Conservation (phyloP, 305 asterid species). For the Lippia alba region DNA sequence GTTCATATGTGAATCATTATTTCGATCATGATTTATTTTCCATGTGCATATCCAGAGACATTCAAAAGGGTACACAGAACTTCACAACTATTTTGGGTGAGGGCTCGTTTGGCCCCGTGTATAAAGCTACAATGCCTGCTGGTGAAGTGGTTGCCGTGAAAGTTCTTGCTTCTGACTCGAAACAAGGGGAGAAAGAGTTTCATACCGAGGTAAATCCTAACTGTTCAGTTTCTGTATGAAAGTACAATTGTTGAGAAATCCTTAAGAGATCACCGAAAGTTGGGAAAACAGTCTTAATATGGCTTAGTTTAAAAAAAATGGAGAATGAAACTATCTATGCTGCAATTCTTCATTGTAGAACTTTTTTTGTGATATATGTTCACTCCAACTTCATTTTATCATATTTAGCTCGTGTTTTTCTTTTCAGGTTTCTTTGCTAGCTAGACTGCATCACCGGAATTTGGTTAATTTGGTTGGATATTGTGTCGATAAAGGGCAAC, state of each 20-base stretch:
- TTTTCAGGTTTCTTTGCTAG: slow-evolving; percentile 93
- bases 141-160: slow-evolving; percentile 96
- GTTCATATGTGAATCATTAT: slow-evolving; percentile 11
- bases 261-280: neutral
- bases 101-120: slow-evolving; percentile 98
- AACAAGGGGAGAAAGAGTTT: slow-evolving; percentile 98
- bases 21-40: slow-evolving; percentile 25
- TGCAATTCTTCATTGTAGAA: neutral
- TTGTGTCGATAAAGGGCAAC: slow-evolving; percentile 93
- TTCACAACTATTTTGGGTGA: slow-evolving; percentile 88
- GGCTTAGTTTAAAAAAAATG: neutral
- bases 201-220: slow-evolving; percentile 79
- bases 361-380: neutral
- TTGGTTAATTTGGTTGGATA: slow-evolving; percentile 97
- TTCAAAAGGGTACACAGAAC: slow-evolving; percentile 87
- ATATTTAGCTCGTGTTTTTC: slow-evolving; percentile 23
- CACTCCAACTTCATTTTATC: slow-evolving; percentile 25
- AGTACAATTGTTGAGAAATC: neutral
- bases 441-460: slow-evolving; percentile 92
- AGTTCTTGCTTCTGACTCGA: slow-evolving; percentile 93
- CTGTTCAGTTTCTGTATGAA: slow-evolving; percentile 21
- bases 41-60: slow-evolving; percentile 64
- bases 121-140: slow-evolving; percentile 83
- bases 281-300: neutral
- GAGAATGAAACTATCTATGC: neutral